These are phyloP conservation scores for Fraxinus ornus DNA, from an alignment of 305 asterid species.

Conservation along the genomic window DNA sequence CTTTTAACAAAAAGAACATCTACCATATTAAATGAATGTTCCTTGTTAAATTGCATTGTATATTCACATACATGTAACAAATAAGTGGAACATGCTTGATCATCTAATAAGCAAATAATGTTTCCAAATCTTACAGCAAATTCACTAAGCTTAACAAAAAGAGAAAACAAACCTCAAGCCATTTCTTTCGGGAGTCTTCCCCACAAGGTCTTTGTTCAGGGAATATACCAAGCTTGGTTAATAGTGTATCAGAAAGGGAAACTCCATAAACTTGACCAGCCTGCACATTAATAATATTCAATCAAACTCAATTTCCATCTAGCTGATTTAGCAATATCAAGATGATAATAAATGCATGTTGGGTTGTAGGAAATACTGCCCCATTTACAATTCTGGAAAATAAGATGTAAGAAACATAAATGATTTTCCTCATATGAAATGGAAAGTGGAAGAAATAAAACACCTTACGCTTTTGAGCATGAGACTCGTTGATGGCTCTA, in stretches of 20 bases:
- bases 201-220: constrained; percentile 85
- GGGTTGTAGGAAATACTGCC: not conserved
- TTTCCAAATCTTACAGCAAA: not conserved
- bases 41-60: not conserved
- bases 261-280: constrained; percentile 98
- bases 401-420: constrained; percentile 10
- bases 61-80: constrained; percentile 4
- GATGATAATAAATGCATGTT: constrained; percentile 7
- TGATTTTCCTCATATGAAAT: not conserved
- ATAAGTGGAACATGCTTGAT: constrained; percentile 11
- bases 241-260: constrained; percentile 73
- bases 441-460: constrained; percentile 5
- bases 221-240: constrained; percentile 64
- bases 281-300: constrained; percentile 41
- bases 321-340: constrained; percentile 9
- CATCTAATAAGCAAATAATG: not conserved
- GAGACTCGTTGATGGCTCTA: constrained; percentile 90
- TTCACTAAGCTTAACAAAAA: constrained; percentile 9
- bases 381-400: constrained; percentile 13
- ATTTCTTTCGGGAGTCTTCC: constrained; percentile 82
- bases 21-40: not conserved
- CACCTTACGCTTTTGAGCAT: constrained; percentile 93
- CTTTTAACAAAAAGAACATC: not conserved
- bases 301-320: constrained; percentile 12
- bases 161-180: constrained; percentile 74